Conservation (phyloP, 2,329 filamentous ascomycete species). For the Aureobasidium sp. region DNA sequence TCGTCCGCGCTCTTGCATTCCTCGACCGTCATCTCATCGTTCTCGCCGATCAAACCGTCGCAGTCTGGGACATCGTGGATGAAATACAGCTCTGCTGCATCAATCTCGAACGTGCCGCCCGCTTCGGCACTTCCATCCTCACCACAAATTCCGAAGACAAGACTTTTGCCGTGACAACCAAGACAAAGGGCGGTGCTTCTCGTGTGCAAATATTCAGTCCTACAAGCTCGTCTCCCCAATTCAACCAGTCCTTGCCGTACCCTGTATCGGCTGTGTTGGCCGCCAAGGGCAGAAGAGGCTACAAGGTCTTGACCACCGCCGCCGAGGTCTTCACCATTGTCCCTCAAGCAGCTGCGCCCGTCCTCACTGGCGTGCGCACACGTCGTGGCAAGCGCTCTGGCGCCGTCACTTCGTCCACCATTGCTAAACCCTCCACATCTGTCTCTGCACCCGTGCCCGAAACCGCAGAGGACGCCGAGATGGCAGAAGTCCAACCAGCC, state of each 20-base stretch:
- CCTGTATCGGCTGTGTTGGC: conserved; percentile 54
- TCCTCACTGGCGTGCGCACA: not conserved
- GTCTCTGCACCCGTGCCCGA: not conserved
- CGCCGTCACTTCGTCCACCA: not conserved
- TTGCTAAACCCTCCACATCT: not conserved
- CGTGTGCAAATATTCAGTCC: conserved; percentile 5
- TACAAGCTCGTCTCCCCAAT: not conserved
- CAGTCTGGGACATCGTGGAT: conserved; percentile 76
- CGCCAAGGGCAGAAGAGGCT: conserved; percentile 58
- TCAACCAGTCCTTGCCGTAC: not conserved
- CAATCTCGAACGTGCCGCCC: conserved; percentile 38
- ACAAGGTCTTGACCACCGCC: conserved; percentile 65
- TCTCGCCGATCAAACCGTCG: conserved; percentile 61
- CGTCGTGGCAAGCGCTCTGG: conserved; percentile 3
- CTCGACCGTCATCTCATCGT: conserved; percentile 67
- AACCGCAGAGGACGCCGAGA: conserved; percentile 20
- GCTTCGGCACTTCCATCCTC: conserved; percentile 42
- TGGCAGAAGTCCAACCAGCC: conserved; percentile 24
- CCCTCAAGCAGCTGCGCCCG: conserved; percentile 20
- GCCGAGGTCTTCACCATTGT: conserved; percentile 56
- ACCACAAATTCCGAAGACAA: conserved; percentile 55
- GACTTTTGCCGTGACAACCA: conserved; percentile 33
- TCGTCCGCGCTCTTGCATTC: conserved; percentile 58
- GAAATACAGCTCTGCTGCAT: conserved; percentile 65
- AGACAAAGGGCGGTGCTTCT: not conserved